Conservation (phyloP, 345 rosid genomes). For the Syzygium jambos region DNA sequence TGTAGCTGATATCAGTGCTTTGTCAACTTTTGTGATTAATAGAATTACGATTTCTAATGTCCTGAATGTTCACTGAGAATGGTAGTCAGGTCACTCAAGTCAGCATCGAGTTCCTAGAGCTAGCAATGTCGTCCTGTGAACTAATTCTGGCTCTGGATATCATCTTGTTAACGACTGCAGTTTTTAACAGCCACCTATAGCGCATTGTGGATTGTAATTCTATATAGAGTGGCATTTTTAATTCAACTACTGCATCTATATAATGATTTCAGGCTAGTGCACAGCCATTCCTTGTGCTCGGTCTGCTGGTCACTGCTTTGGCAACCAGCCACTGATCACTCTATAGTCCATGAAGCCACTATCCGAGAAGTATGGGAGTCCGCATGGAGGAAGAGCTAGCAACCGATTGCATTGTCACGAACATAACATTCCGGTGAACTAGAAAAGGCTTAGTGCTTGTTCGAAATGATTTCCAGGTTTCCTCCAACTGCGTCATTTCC, state of each 20-base stretch:
- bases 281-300: conserved; percentile 89
- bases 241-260: background rate
- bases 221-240: background rate
- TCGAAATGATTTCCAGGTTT: background rate
- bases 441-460: background rate
- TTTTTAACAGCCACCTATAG: background rate
- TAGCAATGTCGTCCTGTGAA: background rate
- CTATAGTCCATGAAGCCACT: background rate
- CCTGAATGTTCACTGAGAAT: background rate
- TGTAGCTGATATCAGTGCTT: background rate
- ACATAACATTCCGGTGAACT: background rate
- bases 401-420: background rate
- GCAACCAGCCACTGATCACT: conserved; percentile 64
- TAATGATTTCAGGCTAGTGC: conserved; percentile 72
- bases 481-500: background rate
- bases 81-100: background rate
- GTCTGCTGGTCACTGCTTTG: conserved; percentile 84
- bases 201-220: background rate
- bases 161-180: background rate
- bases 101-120: background rate
- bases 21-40: background rate
- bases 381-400: background rate
- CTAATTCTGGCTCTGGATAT: background rate
- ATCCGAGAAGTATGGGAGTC: background rate
- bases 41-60: background rate